These are phyloP conservation scores for Pulveroboletus ravenelii DNA, from an alignment of 768 basidiomycete genomes.

Conservation along the genomic window DNA sequence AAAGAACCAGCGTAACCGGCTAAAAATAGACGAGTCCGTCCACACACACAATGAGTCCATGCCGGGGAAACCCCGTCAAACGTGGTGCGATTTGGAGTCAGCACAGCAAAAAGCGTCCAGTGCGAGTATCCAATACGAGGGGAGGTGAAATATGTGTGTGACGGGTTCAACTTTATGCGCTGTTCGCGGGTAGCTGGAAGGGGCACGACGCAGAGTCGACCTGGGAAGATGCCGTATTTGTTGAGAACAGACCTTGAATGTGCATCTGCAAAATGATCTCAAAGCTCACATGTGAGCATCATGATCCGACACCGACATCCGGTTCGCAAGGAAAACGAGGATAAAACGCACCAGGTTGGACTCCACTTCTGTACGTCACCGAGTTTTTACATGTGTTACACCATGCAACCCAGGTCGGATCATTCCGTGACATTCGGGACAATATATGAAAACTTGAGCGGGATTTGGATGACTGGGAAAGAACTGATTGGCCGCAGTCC, in stretches of 20 bases:
- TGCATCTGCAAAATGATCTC: constrained; percentile 60
- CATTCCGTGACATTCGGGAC: constrained; percentile 71
- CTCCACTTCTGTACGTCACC: constrained; percentile 42
- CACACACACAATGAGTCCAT: constrained; percentile 3
- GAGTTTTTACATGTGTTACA: constrained; percentile 72
- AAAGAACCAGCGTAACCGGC: too few relatives aligned
- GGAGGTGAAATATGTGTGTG: not conserved
- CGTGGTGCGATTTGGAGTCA: not conserved
- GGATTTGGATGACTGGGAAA: constrained; percentile 60
- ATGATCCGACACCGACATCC: constrained; percentile 3
- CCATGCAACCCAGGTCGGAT: constrained; percentile 74
- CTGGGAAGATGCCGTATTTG: constrained; percentile 48
- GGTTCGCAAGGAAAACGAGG: not conserved
- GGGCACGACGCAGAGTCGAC: constrained; percentile 65
- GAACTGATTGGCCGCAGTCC: constrained; percentile 1
- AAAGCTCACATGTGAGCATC: constrained; percentile 48
- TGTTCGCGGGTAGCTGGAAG: constrained; percentile 54
- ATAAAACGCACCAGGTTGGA: constrained; percentile 52
- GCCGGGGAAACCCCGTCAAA: not conserved
- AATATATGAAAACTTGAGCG: constrained; percentile 79
- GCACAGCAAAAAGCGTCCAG: not conserved
- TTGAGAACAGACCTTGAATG: constrained; percentile 62
- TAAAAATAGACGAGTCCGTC: not conserved
- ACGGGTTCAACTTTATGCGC: constrained; percentile 34
- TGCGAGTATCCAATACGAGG: constrained; percentile 11